Base-by-base conservation (phyloP, 345 rosid genomes). In the Aquilaria sinensis region DNA sequence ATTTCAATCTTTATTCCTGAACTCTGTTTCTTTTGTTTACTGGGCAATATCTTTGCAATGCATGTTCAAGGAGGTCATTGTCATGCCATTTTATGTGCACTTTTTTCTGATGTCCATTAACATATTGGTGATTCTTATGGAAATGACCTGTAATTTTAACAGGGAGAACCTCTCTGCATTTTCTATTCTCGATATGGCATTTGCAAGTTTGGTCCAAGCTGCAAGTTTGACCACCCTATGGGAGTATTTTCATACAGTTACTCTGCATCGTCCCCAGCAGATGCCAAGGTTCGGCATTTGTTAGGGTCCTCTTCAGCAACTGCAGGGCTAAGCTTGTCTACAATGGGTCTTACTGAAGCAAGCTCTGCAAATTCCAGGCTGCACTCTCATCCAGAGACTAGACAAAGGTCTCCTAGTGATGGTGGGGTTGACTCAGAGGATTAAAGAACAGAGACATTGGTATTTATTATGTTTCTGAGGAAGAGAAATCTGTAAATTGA, bases 221-320 rank as follows among this genome's bases (percentile, higher is more conserved):
- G 99, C 86, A 94, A 91, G 82, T 94, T 91, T 73, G 82, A 94
- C 78, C 99, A 94, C 67, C 99, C 99, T 31, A 91, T 91, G 99
- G 83, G 85, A 69, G 74, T 84, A 61, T 88, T 87, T 64, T 56
- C 88, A 37, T 86, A 86, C 75, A 85, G 77, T 77, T 68, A 76
- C 47, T 66, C 90, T 2, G 63, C 85, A 47, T 74, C 90, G 33
- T 69, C 95, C 59, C 72, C 87, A 63, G 70, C 70, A 31, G 92
- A 78, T 68, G 63, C 77, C 31, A 76, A 88, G 6, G 82, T 78
- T 70, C 75, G 72, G 51, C 81, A 64, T 51, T 70, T 76, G n/a
- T 57, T 80, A 70, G 86, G 78, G 37, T 79, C 94, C 15, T 69
- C 86, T 43, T 78, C 98, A 31, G 96, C 79, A 75, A 57, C 88